Conservation (phyloP, 768 basidiomycete species). For the Amanita thiersii region DNA sequence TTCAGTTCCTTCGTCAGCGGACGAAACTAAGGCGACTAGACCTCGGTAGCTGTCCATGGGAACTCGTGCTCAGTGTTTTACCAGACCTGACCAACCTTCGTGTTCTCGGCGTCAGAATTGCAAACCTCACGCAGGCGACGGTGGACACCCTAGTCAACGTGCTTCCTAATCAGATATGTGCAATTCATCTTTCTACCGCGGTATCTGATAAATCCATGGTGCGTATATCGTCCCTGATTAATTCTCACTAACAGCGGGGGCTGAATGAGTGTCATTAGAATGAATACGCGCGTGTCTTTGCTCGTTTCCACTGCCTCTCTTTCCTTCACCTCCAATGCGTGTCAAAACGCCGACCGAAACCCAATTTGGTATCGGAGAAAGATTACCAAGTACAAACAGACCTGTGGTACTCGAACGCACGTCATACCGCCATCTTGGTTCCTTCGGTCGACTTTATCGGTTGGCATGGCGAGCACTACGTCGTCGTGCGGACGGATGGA, state of each 20-base stretch:
- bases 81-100: constrained; percentile 44
- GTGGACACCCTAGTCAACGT: constrained; percentile 29
- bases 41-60: constrained; percentile 61
- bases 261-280: constrained; percentile 25
- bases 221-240: constrained; percentile 13
- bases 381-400: constrained; percentile 52
- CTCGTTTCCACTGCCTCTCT: constrained; percentile 38
- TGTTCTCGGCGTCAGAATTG: constrained; percentile 51
- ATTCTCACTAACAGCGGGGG: neutral
- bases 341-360: constrained; percentile 42
- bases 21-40: constrained; percentile 46
- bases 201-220: constrained; percentile 46
- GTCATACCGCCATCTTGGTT: constrained; percentile 39
- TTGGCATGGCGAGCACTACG: constrained; percentile 70
- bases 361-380: constrained; percentile 50
- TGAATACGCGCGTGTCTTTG: constrained; percentile 42
- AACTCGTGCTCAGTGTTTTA: constrained; percentile 41
- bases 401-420: constrained; percentile 41
- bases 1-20: constrained; percentile 43
- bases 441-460: constrained; percentile 57
- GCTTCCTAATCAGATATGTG: constrained; percentile 40
- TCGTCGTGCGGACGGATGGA: constrained; percentile 37
- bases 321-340: constrained; percentile 53
- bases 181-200: constrained; percentile 43
- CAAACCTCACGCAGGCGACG: constrained; percentile 32